Conservation (phyloP, 495 filamentous ascomycete genomes). For the Penicillium bialowiezense region DNA sequence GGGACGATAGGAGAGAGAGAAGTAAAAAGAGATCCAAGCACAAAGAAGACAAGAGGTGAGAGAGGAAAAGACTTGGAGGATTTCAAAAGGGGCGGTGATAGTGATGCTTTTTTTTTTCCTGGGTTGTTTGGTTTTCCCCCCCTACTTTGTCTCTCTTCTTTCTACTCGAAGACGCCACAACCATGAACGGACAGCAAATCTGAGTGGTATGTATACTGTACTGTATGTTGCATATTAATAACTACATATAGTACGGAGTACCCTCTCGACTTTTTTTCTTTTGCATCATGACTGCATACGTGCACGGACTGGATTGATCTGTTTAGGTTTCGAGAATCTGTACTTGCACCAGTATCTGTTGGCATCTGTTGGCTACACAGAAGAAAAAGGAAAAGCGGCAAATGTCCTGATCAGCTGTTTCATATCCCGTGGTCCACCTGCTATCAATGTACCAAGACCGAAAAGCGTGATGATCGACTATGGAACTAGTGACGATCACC, state of each 20-base stretch:
- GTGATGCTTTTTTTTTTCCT: slow-evolving; percentile 9
- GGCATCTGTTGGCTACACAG: background rate
- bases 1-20: slow-evolving; percentile 1
- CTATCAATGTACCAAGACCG: background rate
- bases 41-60: slow-evolving; percentile 3
- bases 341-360: background rate
- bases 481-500: slow-evolving; percentile 29
- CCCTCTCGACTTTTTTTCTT: no score
- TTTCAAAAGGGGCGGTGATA: slow-evolving; percentile 27
- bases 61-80: slow-evolving; percentile 5
- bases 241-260: no score
- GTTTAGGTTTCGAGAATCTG: background rate
- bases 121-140: background rate
- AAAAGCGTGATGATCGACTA: slow-evolving; percentile 28
- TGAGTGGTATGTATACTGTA: no score
- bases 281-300: background rate
- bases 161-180: background rate
- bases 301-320: slow-evolving; percentile 1
- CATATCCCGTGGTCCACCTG: slow-evolving; percentile 16
- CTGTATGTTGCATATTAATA: no score
- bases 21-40: slow-evolving; percentile 4
- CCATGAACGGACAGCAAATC: background rate
- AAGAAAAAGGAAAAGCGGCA: background rate
- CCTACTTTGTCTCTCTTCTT: background rate
- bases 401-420: slow-evolving; percentile 13